These are phyloP conservation scores for Pseudozyma pruni DNA, from an alignment of 1,284 basidiomycete genomes.

Conservation along the genomic window DNA sequence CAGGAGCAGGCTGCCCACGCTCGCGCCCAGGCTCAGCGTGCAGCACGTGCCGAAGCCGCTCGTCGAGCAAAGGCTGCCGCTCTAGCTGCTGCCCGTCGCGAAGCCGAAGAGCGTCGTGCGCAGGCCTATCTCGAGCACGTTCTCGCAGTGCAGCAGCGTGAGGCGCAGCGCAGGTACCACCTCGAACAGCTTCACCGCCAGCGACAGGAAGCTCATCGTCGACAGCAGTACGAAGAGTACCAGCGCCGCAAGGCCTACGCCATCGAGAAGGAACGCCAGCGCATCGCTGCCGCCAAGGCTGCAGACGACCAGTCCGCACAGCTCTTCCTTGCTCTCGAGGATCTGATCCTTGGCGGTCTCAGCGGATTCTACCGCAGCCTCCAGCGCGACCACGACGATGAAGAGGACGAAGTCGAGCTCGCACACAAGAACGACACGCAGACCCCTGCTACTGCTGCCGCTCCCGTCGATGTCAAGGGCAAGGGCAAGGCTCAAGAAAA, in stretches of 20 bases:
- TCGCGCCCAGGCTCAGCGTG: constrained; percentile 31
- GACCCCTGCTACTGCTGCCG: not conserved
- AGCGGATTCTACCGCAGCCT: constrained; percentile 18
- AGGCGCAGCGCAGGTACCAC: constrained; percentile 37
- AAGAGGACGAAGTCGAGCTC: constrained; percentile 16
- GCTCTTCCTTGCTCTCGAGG: constrained; percentile 45
- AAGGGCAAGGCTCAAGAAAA: constrained; percentile 41
- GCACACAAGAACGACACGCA: constrained; percentile 29
- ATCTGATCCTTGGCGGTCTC: constrained; percentile 43
- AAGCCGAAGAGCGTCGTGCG: constrained; percentile 39
- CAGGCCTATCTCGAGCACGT: constrained; percentile 47
- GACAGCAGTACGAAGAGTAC: constrained; percentile 46
- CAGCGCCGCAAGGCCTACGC: constrained; percentile 45
- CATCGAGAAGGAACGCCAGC: constrained; percentile 44
- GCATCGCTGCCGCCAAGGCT: constrained; percentile 24
- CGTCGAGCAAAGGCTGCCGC: constrained; percentile 32
- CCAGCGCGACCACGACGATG: constrained; percentile 24
- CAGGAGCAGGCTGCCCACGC: constrained; percentile 35
- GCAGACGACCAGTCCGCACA: constrained; percentile 37
- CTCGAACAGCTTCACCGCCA: constrained; percentile 44
- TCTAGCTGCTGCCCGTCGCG: constrained; percentile 19
- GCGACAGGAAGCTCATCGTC: constrained; percentile 38
- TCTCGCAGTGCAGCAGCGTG: constrained; percentile 36
- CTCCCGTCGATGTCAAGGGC: constrained; percentile 28
- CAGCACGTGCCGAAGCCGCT: constrained; percentile 31